Conservation (phyloP, 164 flowering plant species). For the Sextonia rubra region DNA sequence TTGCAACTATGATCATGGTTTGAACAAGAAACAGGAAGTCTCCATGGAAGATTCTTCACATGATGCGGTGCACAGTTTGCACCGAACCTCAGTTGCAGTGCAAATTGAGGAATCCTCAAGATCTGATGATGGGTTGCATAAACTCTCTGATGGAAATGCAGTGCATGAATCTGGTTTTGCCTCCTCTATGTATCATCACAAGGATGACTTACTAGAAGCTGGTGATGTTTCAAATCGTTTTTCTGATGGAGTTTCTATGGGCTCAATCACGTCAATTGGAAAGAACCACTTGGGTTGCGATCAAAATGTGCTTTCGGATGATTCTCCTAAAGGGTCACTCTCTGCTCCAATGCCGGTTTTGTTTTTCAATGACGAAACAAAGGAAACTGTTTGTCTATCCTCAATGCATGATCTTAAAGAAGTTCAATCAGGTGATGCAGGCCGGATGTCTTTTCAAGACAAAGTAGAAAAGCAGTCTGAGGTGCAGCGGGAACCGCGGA, state of each 20-base stretch:
- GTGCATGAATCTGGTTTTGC: conserved; percentile 5
- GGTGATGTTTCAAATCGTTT: conserved; percentile 14
- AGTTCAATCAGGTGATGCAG: conserved; percentile 37
- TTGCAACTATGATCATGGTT: conserved; percentile 16
- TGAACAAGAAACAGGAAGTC: conserved; percentile 16
- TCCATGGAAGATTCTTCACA: neutral
- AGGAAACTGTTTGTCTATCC: conserved; percentile 27
- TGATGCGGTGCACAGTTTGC: neutral
- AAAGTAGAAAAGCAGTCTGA: conserved; percentile 34
- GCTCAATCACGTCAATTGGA: conserved; percentile 11
- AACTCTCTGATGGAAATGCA: conserved; percentile 11
- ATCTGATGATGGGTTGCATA: conserved; percentile 12
- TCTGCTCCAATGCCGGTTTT: neutral
- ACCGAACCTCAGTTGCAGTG: conserved; percentile 6
- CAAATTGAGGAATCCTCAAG: conserved; percentile 4
- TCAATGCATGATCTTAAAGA: conserved; percentile 26
- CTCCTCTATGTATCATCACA: conserved; percentile 8
- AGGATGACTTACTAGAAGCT: conserved; percentile 15
- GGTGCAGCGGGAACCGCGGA: conserved; percentile 49
- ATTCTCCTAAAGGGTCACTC: conserved; percentile 2
- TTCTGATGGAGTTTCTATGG: conserved; percentile 10
- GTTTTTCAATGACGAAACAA: conserved; percentile 19
- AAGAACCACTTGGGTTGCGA: conserved; percentile 3
- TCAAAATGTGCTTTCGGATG: neutral
- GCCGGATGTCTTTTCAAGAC: conserved; percentile 30